These are phyloP conservation scores for Plasmodium vivax DNA, from an alignment of 169 alveolate genomes.

Conservation along the genomic window DNA sequence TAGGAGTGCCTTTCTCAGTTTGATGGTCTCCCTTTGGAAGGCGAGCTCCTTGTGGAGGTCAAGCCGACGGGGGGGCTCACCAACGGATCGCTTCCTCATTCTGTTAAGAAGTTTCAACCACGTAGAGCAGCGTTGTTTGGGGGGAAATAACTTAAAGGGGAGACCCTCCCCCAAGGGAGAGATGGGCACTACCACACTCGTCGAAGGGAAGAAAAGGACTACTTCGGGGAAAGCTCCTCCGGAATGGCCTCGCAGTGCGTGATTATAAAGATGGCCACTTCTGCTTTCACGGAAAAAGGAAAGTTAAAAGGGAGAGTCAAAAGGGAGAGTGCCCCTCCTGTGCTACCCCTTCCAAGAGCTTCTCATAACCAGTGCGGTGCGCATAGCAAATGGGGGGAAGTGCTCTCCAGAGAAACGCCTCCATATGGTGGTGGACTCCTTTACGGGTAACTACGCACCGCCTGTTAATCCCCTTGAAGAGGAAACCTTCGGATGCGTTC, in stretches of 20 bases:
- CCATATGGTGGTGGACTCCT: background rate
- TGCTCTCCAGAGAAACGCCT: background rate
- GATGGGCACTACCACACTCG: background rate
- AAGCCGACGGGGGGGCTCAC: background rate
- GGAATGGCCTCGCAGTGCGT: background rate
- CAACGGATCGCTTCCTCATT: background rate
- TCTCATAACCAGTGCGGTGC: background rate
- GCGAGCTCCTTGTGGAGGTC: conserved; percentile 4
- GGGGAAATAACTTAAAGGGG: background rate
- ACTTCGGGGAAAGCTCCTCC: background rate
- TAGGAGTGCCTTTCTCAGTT: conserved; percentile 29
- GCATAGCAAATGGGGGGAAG: background rate
- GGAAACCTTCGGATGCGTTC: background rate
- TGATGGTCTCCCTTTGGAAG: conserved; percentile 23
- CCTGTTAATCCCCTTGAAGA: background rate
- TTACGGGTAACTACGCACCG: background rate
- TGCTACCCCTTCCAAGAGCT: background rate
- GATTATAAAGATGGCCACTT: background rate
- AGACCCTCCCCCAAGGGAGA: background rate
- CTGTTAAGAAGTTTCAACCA: background rate
- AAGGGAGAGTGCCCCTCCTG: background rate
- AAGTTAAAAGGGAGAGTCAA: background rate
- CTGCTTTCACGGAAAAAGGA: background rate
- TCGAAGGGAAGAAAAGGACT: background rate
- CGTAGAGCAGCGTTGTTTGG: background rate